Evolutionary conservation across 148 eudicot genomes (phyloP), one percentile per base, ranked within the genome.

Genomic region (Nepenthes gracilis): DNA sequence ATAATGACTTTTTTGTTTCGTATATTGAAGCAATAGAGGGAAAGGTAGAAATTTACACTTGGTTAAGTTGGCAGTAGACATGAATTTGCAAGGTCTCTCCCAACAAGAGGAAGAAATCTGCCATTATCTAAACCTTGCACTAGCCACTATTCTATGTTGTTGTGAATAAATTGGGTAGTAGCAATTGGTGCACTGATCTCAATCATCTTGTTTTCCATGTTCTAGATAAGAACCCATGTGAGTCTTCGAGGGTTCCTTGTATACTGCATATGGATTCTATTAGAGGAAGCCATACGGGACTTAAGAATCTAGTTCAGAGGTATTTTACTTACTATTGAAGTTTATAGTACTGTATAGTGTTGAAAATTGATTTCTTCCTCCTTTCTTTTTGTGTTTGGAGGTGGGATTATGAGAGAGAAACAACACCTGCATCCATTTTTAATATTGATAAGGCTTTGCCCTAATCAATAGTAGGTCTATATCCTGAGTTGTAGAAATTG

Each of bases 241-340:
- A 76, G 36, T 70, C 79, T 2, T 72, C 49, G 48, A 89, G 75
- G 78, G 87, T 84, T 54, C 96, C 99, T 43, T 93, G 96, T 72
- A 80, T 93, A 76, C 64, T 93, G 74, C 99, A 93, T 70, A 86
- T 93, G 96, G 96, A 93, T 80, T 93, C 99, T 62, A 73, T 93
- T 60, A 78, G 74, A 72, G 99, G 99, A 83, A 88, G 57, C 64
- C 99, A 93, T 74, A 43, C 74, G 37, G 96, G 85, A 50, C 80
- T 93, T 33, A 86, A 86, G 78, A 79, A 79, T 71, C 78, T 82
- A 61, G 50, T 93, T 47, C 95, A 93, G 69, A 86, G 97, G 99
- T 93, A 83, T 58, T 50, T 23, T 65, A 9, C 9, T 35, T 35
- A 43, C 11, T 47, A 47, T 36, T 36, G 35, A 32, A 35, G 8